Conservation (phyloP, 345 rosid genomes). For the Eucalyptus curtisii region DNA sequence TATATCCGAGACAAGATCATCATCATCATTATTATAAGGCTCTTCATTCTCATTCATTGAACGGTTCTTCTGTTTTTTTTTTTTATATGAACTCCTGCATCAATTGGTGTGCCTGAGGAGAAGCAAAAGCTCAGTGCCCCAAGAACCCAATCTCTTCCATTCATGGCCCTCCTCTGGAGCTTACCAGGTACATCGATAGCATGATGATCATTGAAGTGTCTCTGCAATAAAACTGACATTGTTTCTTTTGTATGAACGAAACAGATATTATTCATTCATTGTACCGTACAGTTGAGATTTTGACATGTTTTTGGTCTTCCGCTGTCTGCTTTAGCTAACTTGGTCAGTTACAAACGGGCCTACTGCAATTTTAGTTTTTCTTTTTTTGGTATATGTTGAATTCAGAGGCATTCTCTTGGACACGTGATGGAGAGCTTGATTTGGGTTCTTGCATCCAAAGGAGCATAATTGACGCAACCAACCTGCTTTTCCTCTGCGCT, state of each 20-base stretch:
- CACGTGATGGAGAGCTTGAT: conserved; percentile 32
- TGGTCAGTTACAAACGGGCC: not conserved
- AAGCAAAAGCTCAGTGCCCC: not conserved
- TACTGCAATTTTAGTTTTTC: conserved; percentile 21
- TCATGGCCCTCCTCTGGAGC: not conserved
- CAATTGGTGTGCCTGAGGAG: not conserved
- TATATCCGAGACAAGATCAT: too few relatives aligned
- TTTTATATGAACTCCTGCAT: not conserved
- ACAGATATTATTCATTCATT: not conserved
- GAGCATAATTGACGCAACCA: conserved; percentile 38
- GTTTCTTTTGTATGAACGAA: not conserved
- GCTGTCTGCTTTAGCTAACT: not conserved
- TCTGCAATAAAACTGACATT: not conserved
- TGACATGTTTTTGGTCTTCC: not conserved
- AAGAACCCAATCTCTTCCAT: not conserved
- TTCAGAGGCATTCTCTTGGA: conserved; percentile 45
- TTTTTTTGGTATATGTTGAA: not conserved
- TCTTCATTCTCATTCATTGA: not conserved
- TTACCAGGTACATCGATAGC: not conserved
- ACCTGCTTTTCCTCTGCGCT: conserved; percentile 38
- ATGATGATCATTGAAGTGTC: not conserved
- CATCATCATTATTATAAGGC: not conserved
- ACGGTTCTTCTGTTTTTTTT: not conserved
- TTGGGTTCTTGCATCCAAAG: conserved; percentile 51
- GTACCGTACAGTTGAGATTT: not conserved